Evolutionary conservation across 139 green algal species (phyloP), one percentile per base, ranked within the genome.

Genomic region (Coelastrella sp.): DNA sequence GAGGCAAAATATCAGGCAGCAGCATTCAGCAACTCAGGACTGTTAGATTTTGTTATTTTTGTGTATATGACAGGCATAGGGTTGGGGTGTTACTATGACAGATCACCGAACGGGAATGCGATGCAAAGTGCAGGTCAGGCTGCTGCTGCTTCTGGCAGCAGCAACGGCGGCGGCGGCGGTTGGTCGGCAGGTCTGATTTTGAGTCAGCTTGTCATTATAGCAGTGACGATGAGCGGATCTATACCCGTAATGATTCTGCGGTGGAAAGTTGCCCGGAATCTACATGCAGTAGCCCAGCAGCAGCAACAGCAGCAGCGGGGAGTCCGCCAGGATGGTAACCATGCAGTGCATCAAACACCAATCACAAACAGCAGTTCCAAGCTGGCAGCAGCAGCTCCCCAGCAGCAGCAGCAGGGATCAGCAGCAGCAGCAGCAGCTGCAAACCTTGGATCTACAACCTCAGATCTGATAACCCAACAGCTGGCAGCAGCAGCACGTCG

Each of bases 301-400:
- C 78, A 83, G 5, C 56, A 83, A n/a, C 56, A 22, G 78, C 78
- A 83, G 78, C 56, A 83, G 78, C 78, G 66, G 32, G 61, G 61
- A 47, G 1, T 47, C 0, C 32, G 1, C 32, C 0, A 47, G 1
- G 32, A 47, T 47, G 32, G 32, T 47, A 47, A 47, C 32, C 32
- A 47, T 1, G 32, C 32, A 47, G 1, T 47, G 32, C 32, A 47
- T 1, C 32, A 47, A 47, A 47, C 32, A 47, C 32, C 32, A 47
- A 2, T 1, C 32, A 47, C 32, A 47, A 47, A 47, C 32, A 47
- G 32, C 32, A 47, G 32, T 47, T 47, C 32, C 32, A 47, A 47
- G 32, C 32, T 47, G 32, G 32, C 32, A 47, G 32, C 32, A 47
- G 32, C 32, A 47, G 32, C 32, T 47, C 32, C 32, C 32, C 32